phyloP scores from a whole-genome alignment of 176 grass and related monocot genomes.

The Oryza glaberrima region DNA sequence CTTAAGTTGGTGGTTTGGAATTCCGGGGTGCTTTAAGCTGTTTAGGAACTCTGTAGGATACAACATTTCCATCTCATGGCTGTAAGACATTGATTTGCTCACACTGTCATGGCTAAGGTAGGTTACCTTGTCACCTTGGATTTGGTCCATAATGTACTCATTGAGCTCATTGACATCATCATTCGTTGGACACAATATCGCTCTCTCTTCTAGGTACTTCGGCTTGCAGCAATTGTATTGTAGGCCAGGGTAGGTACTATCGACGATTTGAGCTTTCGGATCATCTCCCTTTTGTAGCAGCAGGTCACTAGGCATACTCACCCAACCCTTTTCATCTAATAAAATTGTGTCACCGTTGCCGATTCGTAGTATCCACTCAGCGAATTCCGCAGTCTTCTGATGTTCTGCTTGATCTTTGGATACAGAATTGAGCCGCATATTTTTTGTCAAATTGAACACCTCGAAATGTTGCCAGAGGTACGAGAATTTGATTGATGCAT shows the following conservation, averaged over 20 bases:
- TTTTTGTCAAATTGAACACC: background rate
- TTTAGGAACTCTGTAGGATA: conserved; percentile 27
- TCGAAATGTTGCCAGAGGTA: conserved; percentile 23
- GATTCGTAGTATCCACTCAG: background rate
- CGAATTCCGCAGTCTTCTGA: background rate
- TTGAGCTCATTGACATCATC: too few species aligned
- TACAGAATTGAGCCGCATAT: background rate
- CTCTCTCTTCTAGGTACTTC: too few species aligned
- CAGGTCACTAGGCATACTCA: background rate
- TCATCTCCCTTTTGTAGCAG: background rate
- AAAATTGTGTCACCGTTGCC: background rate
- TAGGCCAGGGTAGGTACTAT: too few species aligned
- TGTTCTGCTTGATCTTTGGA: background rate
- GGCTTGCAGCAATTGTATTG: too few species aligned
- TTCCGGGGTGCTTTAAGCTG: conserved; percentile 8
- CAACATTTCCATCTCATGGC: conserved; percentile 3
- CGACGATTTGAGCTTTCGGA: too few species aligned
- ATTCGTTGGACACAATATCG: too few species aligned
- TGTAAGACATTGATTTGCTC: too few species aligned
- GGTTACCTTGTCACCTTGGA: too few species aligned
- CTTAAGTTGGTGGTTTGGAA: conserved; percentile 25
- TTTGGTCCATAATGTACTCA: too few species aligned
- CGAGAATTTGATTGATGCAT: conserved; percentile 12
- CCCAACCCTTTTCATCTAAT: background rate
- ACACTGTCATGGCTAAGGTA: too few species aligned